Base-by-base conservation (phyloP, 768 basidiomycete genomes). In the Calocera cornea region DNA sequence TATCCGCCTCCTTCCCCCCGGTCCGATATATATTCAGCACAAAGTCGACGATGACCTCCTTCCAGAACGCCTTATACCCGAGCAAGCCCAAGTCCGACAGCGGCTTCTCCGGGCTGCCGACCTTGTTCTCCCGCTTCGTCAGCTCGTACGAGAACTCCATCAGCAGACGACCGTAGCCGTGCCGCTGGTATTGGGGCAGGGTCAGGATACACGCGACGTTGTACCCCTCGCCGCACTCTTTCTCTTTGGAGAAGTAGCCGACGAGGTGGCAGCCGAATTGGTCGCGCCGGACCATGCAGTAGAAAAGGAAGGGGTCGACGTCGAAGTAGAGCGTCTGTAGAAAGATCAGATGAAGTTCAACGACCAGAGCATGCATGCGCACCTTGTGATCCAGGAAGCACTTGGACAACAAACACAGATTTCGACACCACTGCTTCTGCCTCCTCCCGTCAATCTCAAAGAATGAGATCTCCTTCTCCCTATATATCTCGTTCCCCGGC, bases 61-160 rank as follows among this genome's bases (percentile, higher is more conserved):
- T 89, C 97, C 97, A 99, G 74, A 95, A 99, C 38, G 95, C 91
- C 66, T 95, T 83, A 76, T 99, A 99, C 44, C 90, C 82, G 70
- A 99, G 80, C 68, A 99, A 78, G 27, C 97, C 97, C 63, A 99
- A 81, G 79, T 99, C 97, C 74, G 87, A 89, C 40, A 99, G 83
- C 12, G 97, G 97, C 76, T 99, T 99, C 82, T 99, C 97, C 2
- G 97, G 97, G 74, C 90, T 93, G 19, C 97, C 97, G 11, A 94
- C 85, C 75, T 95, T 97, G 67, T 87, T 87, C 76, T 99, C 97
- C 72, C 89, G 88, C 82, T 97, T 98, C 81, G 89, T 92, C 38
- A 98, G 84, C 74, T 97, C 94, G 79, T 98, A 99, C 1, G 93
- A 95, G 75, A 99, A 99, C 74, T 98, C 93, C 76, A 99, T 99